Evolutionary conservation across 805 yeast species (phyloP), one percentile per base, ranked within the genome.

Genomic region (Yarrowia alimentaria): DNA sequence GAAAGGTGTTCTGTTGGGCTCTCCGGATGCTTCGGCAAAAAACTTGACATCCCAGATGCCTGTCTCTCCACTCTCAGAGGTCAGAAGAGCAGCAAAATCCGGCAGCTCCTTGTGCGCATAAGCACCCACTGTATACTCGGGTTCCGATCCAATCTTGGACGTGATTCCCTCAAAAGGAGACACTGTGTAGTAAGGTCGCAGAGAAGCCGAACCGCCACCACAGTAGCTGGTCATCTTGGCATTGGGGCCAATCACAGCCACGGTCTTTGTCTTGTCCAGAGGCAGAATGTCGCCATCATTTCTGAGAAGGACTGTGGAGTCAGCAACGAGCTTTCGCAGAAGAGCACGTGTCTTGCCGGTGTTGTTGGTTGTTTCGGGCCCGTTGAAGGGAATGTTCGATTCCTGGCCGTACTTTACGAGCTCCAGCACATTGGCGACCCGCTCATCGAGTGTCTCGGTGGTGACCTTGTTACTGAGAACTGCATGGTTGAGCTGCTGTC

Each of bases 181-280:
- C 7, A 75, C 68, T 12, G 69, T 64, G 60, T 77, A 75, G 59
- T 75, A 71, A 4, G 79, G 72, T 17, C 64, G 62, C 55, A 76
- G 64, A 9, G 78, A 67, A 28, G 83, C 82, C 16, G 83, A 78
- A 6, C 85, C 85, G 55, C 85, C 85, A 53, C 85, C 84, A 18
- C 78, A 73, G 54, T 68, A 74, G 30, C 73, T 71, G 6, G 78
- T 67, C 37, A 60, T 62, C 55, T 70, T 75, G 20, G 78, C 83
- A 55, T 76, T 77, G 28, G 83, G 83, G 3, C 85, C 86, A 58
- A 80, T 75, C 14, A 80, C 74, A 1, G 78, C 77, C 25, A 72
- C 67, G 9, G 60, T 68, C 38, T 70, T 70, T 6, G 58, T 53
- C 55, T 68, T 72, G 30, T 66, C 58, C 40, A 80, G 66, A 1